Conservation (phyloP, 371 early-diverging fungal species). For the Capillidium heterosporum region DNA sequence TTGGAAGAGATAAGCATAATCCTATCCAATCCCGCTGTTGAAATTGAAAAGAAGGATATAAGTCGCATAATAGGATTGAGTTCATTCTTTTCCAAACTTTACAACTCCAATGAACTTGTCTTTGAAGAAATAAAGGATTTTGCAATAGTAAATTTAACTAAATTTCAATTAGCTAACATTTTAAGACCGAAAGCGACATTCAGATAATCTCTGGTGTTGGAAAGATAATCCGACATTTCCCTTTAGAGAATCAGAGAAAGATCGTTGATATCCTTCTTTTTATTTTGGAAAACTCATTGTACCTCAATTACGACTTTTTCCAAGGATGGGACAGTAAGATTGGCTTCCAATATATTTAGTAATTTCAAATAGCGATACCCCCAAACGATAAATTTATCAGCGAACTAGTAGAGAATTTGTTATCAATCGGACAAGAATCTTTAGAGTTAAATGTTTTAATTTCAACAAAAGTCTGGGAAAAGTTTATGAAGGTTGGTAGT, state of each 20-base stretch:
- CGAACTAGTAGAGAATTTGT: not conserved
- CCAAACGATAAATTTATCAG: slow-evolving; percentile 1
- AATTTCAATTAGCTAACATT: not conserved
- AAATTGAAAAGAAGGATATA: not conserved
- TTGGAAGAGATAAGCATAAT: slow-evolving; percentile 1
- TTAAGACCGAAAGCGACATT: slow-evolving; percentile 4
- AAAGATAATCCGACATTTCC: not conserved
- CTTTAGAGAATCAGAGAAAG: not conserved
- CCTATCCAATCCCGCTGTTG: not conserved
- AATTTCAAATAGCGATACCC: not conserved
- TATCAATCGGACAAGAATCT: not conserved
- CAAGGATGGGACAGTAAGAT: not conserved
- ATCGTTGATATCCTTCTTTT: not conserved
- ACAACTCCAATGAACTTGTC: not conserved
- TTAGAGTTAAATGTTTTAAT: not conserved
- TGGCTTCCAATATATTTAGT: not conserved
- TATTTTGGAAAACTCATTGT: not conserved
- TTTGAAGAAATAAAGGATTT: not conserved
- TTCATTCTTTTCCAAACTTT: not conserved
- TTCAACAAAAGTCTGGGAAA: not conserved
- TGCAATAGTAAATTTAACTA: not conserved
- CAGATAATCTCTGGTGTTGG: not conserved
- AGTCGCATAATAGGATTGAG: not conserved
- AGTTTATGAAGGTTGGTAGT: slow-evolving; percentile 1
- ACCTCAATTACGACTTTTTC: slow-evolving; percentile 1